These are phyloP conservation scores for Tritrichomonas foetus DNA, from an alignment of 208 protist species.

Conservation along the genomic window DNA sequence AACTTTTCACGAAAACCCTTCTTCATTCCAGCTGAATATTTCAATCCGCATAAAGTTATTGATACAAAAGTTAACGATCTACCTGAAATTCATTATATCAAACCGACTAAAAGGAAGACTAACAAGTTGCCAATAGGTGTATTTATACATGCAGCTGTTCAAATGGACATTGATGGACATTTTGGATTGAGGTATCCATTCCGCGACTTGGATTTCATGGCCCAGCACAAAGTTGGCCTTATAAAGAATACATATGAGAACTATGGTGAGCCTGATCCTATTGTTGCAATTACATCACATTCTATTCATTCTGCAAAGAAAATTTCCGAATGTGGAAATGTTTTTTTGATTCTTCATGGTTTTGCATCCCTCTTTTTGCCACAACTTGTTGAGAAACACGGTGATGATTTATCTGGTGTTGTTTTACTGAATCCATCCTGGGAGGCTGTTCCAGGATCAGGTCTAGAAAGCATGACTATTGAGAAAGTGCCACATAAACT, in stretches of 20 bases:
- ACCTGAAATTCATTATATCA: not conserved
- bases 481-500: not conserved
- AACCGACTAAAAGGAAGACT: not conserved
- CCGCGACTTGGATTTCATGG: conserved; percentile 4
- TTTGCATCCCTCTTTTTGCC: not conserved
- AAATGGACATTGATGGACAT: conserved; percentile 15
- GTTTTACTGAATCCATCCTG: not conserved
- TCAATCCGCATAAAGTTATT: conserved; percentile 28
- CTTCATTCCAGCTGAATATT: conserved; percentile 9
- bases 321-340: not conserved
- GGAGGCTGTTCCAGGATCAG: conserved; percentile 2
- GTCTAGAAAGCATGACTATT: not conserved
- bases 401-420: not conserved
- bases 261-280: not conserved
- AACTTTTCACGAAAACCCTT: not conserved
- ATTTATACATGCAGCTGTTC: not conserved
- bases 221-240: conserved; percentile 15
- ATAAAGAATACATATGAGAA: not conserved
- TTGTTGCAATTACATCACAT: not conserved
- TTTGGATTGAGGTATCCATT: conserved; percentile 8
- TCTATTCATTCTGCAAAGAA: not conserved
- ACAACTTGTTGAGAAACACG: not conserved
- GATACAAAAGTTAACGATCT: not conserved
- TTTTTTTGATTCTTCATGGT: not conserved
- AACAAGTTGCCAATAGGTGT: not conserved